Conservation (phyloP, 768 basidiomycete genomes). For the Strobilomyces dryophilus region DNA sequence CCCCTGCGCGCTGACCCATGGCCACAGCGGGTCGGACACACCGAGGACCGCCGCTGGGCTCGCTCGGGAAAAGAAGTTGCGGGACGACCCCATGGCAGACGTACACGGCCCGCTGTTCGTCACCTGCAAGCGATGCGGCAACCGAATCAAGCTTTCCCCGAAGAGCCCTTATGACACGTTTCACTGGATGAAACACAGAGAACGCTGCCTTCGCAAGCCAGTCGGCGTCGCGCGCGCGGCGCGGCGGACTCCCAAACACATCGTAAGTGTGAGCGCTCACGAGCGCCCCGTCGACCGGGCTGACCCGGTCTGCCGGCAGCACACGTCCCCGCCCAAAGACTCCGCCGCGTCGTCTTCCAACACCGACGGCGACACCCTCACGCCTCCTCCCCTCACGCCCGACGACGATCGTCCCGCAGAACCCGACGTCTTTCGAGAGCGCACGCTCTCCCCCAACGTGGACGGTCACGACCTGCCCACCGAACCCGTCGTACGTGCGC, state of each 20-base stretch:
- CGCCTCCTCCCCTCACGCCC: conserved; percentile 35
- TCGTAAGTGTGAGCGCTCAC: conserved; percentile 13
- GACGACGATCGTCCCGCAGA: conserved; percentile 28
- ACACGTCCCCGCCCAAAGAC: conserved; percentile 17
- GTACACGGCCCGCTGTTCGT: conserved; percentile 50
- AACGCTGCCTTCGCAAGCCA: conserved; percentile 51
- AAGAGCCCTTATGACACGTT: conserved; percentile 64
- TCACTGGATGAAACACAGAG: conserved; percentile 65
- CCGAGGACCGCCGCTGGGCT: conserved; percentile 41
- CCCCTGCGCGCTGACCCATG: conserved; percentile 9
- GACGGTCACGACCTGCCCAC: conserved; percentile 16
- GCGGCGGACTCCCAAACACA: conserved; percentile 20
- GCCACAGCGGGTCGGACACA: conserved; percentile 22
- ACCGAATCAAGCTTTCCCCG: conserved; percentile 58
- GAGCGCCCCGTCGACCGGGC: not conserved
- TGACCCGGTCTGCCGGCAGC: conserved; percentile 12
- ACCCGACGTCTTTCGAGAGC: conserved; percentile 21
- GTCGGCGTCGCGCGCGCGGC: conserved; percentile 17
- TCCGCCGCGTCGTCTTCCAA: conserved; percentile 28
- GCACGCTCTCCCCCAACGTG: conserved; percentile 22
- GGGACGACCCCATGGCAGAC: conserved; percentile 49
- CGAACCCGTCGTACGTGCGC: conserved; percentile 23
- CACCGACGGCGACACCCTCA: conserved; percentile 29
- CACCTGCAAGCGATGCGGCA: conserved; percentile 52
- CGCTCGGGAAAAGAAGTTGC: conserved; percentile 47